Evolutionary conservation across 192 early-diverging fungal genomes (phyloP).

Genomic region (Dissophora globulifera): DNA sequence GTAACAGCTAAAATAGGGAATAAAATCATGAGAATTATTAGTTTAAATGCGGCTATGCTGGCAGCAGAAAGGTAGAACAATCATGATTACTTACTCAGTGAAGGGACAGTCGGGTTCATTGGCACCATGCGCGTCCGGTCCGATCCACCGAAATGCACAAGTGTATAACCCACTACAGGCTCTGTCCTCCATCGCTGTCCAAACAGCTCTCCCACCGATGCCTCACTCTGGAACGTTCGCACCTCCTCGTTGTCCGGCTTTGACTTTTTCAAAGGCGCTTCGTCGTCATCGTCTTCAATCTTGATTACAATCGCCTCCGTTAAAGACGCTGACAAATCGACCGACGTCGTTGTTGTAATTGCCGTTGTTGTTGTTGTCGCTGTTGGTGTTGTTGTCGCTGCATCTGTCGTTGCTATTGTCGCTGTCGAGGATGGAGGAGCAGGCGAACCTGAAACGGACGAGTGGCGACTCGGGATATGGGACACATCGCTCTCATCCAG

Average conservation of each 20-base stretch:
- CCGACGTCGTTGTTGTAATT: too few relatives aligned
- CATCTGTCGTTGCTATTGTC: too few relatives aligned
- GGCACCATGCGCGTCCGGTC: constrained; percentile 49
- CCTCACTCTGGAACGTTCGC: constrained; percentile 44
- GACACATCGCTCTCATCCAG: constrained; percentile 30
- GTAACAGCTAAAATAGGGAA: constrained; percentile 18
- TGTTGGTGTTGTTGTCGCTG: too few relatives aligned
- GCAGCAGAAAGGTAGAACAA: background rate
- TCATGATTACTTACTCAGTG: constrained; percentile 24
- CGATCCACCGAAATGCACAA: constrained; percentile 48
- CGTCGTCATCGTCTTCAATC: constrained; percentile 38
- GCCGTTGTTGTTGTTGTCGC: too few relatives aligned
- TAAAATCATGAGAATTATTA: too few relatives aligned
- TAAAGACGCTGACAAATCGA: too few relatives aligned
- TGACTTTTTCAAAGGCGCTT: background rate
- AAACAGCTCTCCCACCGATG: constrained; percentile 46
- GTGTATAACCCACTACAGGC: constrained; percentile 44
- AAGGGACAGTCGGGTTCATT: constrained; percentile 51
- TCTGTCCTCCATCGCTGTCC: constrained; percentile 52
- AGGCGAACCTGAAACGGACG: constrained; percentile 10
- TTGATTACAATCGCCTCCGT: constrained; percentile 37
- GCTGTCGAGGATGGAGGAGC: background rate
- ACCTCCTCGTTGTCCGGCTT: constrained; percentile 17
- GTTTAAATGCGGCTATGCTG: too few relatives aligned
- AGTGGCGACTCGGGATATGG: background rate